Percentiles rank a stretch among this genome's conserved stretches.
Conservation (phyloP, 306 rosid species). For the Casuarina glauca region DNA sequence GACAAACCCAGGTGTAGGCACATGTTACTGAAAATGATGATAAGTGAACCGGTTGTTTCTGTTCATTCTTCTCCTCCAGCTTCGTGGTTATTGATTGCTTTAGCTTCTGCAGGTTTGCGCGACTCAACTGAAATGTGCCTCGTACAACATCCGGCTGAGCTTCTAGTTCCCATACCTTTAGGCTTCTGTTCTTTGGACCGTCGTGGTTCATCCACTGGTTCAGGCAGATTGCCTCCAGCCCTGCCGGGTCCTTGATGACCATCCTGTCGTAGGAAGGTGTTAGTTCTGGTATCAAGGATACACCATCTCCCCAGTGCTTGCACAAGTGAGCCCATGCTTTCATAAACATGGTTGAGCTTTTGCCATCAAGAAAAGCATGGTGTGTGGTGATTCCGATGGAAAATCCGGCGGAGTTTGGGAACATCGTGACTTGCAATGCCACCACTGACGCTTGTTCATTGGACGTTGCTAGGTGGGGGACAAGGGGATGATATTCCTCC, state of each 20-base stretch:
- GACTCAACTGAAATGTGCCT: no score
- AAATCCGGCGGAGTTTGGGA: slow-evolving; percentile 43
- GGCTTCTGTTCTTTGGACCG: no score
- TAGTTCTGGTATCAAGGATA: slow-evolving; percentile 25
- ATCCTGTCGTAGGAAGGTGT: slow-evolving; percentile 46
- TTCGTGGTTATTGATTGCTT: no score
- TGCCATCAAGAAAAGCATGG: no score
- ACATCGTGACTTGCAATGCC: slow-evolving; percentile 52
- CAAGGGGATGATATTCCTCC: no score
- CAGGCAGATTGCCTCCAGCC: background rate
- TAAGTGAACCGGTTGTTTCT: no score
- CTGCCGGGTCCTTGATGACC: slow-evolving; percentile 29
- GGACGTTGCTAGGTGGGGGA: background rate
- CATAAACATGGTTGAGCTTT: no score
- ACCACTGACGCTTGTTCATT: slow-evolving; percentile 31
- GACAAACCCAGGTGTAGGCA: no score
- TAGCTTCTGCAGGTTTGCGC: no score
- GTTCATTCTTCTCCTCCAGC: slow-evolving; percentile 17
- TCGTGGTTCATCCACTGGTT: slow-evolving; percentile 21
- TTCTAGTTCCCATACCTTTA: no score
- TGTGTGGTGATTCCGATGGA: background rate
- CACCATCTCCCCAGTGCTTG: background rate
- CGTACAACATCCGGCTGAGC: no score
- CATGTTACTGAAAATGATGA: no score
- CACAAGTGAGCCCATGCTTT: slow-evolving; percentile 43